phyloP scores from a whole-genome alignment of 371 early-diverging fungal genomes.

The Mortierella sp. region DNA sequence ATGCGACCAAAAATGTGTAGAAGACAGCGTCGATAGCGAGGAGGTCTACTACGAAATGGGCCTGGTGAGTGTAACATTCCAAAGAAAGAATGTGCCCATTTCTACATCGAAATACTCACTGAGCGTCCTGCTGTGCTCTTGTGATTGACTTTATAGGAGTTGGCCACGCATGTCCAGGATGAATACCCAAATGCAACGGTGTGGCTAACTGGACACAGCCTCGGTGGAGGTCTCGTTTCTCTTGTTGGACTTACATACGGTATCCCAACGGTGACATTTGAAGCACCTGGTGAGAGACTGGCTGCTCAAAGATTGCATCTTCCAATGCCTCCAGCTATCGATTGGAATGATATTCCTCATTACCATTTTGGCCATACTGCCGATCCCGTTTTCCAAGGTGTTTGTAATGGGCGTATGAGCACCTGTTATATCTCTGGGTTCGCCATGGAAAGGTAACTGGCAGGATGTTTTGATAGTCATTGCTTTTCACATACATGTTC shows the following conservation, averaged over 20 bases:
- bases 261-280: slow-evolving; percentile 86
- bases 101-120: background rate
- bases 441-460: slow-evolving; percentile 79
- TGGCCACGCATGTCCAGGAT: slow-evolving; percentile 64
- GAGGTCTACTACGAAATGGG: slow-evolving; percentile 87
- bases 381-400: slow-evolving; percentile 93
- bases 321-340: slow-evolving; percentile 62
- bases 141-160: too few species aligned
- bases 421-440: slow-evolving; percentile 91
- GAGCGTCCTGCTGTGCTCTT: slow-evolving; percentile 64
- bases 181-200: slow-evolving; percentile 76
- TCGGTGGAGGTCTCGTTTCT: slow-evolving; percentile 90
- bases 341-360: slow-evolving; percentile 72
- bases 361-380: slow-evolving; percentile 93
- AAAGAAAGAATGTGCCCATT: too few species aligned
- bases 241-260: slow-evolving; percentile 87
- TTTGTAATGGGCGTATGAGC: slow-evolving; percentile 78
- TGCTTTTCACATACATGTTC: background rate
- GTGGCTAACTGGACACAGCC: slow-evolving; percentile 93
- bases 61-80: slow-evolving; percentile 56
- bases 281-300: slow-evolving; percentile 87
- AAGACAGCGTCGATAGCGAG: slow-evolving; percentile 62
- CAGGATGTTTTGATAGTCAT: background rate
- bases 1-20: slow-evolving; percentile 75
- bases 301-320: slow-evolving; percentile 87